These are phyloP conservation scores for Agaricus subrufescens DNA, from an alignment of 768 basidiomycete genomes.

Conservation along the genomic window DNA sequence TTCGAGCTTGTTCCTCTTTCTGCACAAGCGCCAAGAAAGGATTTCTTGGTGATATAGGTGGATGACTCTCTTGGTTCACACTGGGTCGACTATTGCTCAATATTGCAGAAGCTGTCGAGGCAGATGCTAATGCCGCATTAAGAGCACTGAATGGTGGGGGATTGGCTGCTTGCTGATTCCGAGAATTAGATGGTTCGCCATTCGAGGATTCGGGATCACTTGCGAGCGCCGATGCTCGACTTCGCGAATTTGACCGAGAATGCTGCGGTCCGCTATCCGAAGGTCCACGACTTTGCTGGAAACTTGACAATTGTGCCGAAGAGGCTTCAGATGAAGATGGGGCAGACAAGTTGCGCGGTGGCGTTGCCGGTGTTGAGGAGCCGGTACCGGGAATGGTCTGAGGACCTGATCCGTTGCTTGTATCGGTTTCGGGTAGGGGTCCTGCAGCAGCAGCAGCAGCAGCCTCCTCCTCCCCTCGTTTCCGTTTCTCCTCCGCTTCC, in stretches of 20 bases:
- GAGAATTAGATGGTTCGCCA: conserved; percentile 26
- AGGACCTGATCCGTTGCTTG: conserved; percentile 17
- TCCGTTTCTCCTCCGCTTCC: conserved; percentile 65
- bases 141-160: conserved; percentile 42
- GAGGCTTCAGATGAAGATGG: conserved; percentile 21
- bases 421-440: neutral
- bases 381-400: conserved; percentile 23
- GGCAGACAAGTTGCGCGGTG: conserved; percentile 24
- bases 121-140: conserved; percentile 38
- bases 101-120: conserved; percentile 42
- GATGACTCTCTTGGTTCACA: conserved; percentile 9
- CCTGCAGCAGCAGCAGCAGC: conserved; percentile 24
- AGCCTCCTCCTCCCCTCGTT: conserved; percentile 37
- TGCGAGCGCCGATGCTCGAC: conserved; percentile 30
- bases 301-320: conserved; percentile 16
- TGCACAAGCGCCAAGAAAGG: neutral
- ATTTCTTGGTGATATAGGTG: conserved; percentile 3
- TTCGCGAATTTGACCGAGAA: conserved; percentile 31
- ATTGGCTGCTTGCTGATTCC: conserved; percentile 28
- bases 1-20: neutral
- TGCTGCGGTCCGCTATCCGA: conserved; percentile 20
- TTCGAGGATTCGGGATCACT: conserved; percentile 20
- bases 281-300: conserved; percentile 16
- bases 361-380: conserved; percentile 27
- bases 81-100: conserved; percentile 19